A percentile compares a stretch with the other conserved stretches of the same genome.
phyloP scores from a whole-genome alignment of 495 filamentous ascomycete genomes.

The Penicillium longicatenatum region DNA sequence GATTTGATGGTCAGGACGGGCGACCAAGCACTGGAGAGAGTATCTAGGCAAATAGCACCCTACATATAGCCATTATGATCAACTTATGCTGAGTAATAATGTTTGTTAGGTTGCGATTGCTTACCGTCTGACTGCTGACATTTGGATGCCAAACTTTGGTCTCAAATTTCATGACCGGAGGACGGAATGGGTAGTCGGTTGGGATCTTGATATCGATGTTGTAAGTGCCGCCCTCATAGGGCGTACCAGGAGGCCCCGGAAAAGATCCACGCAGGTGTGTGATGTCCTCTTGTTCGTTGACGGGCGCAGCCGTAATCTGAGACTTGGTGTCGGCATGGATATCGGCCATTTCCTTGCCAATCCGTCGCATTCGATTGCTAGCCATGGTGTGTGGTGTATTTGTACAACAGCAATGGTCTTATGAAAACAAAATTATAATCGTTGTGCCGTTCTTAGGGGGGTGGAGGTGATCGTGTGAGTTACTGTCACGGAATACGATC shows the following conservation, averaged over 20 bases:
- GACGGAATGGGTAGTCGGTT: slow-evolving; percentile 88
- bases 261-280: slow-evolving; percentile 85
- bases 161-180: slow-evolving; percentile 88
- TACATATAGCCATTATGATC: too few relatives aligned
- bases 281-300: slow-evolving; percentile 68
- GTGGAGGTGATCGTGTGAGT: background rate
- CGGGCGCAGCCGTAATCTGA: slow-evolving; percentile 67
- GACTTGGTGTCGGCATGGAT: slow-evolving; percentile 76
- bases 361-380: slow-evolving; percentile 75
- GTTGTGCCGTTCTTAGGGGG: background rate
- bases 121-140: slow-evolving; percentile 89
- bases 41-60: slow-evolving; percentile 98
- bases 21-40: slow-evolving; percentile 85
- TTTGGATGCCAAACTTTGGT: slow-evolving; percentile 99
- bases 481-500: background rate
- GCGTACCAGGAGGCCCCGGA: slow-evolving; percentile 85
- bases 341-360: slow-evolving; percentile 90
- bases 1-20: slow-evolving; percentile 96
- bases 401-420: background rate
- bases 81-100: background rate
- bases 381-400: slow-evolving; percentile 56
- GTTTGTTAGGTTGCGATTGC: slow-evolving; percentile 24
- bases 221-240: slow-evolving; percentile 88
- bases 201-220: slow-evolving; percentile 85
- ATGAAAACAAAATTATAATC: background rate